phyloP scores from a whole-genome alignment of 2,329 filamentous ascomycete genomes.

The Xylariaceae sp. region DNA sequence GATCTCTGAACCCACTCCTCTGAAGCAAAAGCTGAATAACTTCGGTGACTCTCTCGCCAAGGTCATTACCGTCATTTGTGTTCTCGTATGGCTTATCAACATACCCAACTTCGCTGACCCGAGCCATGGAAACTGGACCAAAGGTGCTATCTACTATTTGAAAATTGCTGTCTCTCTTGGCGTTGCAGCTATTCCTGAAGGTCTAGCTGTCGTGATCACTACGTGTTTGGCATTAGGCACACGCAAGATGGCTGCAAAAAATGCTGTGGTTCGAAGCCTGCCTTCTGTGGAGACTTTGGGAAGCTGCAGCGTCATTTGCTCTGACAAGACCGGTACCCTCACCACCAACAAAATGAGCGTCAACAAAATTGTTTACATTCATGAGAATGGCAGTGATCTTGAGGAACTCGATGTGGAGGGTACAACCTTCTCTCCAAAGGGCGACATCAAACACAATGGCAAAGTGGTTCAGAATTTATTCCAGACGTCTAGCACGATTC shows the following conservation, averaged over 20 bases:
- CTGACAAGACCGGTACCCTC: constrained; percentile 96
- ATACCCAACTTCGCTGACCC: constrained; percentile 95
- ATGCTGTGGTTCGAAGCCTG: constrained; percentile 91
- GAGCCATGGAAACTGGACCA: constrained; percentile 86
- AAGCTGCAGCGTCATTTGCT: constrained; percentile 99
- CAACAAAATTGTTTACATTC: constrained; percentile 83
- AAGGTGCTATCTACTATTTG: constrained; percentile 98
- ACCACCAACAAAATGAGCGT: constrained; percentile 99
- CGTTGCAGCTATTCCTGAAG: constrained; percentile 95
- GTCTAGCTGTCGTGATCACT: constrained; percentile 97
- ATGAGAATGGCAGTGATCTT: constrained; percentile 65
- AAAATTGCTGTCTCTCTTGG: constrained; percentile 98
- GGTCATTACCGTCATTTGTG: constrained; percentile 95
- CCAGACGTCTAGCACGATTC: constrained; percentile 68
- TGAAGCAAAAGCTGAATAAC: constrained; percentile 98
- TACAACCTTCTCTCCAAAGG: constrained; percentile 84
- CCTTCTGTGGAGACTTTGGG: constrained; percentile 96
- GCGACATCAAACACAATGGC: constrained; percentile 65
- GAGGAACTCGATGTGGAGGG: constrained; percentile 88
- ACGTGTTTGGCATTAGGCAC: constrained; percentile 95
- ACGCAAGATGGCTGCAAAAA: constrained; percentile 97
- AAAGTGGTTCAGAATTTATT: constrained; percentile 65
- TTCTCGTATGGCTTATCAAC: constrained; percentile 98
- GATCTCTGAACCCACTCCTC: constrained; percentile 92
- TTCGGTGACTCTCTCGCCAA: constrained; percentile 96